A percentile compares a stretch with the other conserved stretches of the same genome.
Conservation (phyloP, 1,139 yeast species). For the Lodderomyces parapsilosis region DNA sequence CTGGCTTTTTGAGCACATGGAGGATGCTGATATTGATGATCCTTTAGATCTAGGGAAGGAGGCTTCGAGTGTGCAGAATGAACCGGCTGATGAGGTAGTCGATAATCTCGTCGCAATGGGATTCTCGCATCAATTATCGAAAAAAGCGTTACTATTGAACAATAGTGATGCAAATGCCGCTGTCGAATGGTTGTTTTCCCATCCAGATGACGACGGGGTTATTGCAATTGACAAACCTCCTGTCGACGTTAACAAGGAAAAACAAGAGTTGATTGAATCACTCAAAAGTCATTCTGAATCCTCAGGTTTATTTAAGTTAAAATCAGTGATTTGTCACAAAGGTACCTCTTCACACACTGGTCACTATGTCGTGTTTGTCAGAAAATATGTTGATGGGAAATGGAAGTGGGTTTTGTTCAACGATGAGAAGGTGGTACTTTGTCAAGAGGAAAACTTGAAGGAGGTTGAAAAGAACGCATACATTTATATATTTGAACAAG, state of each 20-base stretch:
- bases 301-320: slow-evolving; percentile 46
- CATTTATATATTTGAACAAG: slow-evolving; percentile 48
- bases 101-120: slow-evolving; percentile 74
- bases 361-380: slow-evolving; percentile 86
- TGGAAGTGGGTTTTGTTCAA: slow-evolving; percentile 82
- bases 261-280: slow-evolving; percentile 16
- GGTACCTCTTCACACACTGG: slow-evolving; percentile 95
- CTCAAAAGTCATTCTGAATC: slow-evolving; percentile 13
- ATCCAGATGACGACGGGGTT: slow-evolving; percentile 62
- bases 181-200: slow-evolving; percentile 83
- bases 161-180: slow-evolving; percentile 68
- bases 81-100: slow-evolving; percentile 41
- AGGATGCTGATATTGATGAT: slow-evolving; percentile 73
- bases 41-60: slow-evolving; percentile 41
- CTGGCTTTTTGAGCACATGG: slow-evolving; percentile 89
- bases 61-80: slow-evolving; percentile 15
- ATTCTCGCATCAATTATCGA: slow-evolving; percentile 58
- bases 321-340: slow-evolving; percentile 86
- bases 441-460: slow-evolving; percentile 58
- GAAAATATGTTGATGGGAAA: slow-evolving; percentile 35
- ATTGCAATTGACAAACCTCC: slow-evolving; percentile 16
- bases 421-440: slow-evolving; percentile 87
- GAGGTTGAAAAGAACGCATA: slow-evolving; percentile 67
- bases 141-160: slow-evolving; percentile 64
- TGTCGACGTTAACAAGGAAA: slow-evolving; percentile 24